phyloP scores from a whole-genome alignment of 768 basidiomycete genomes.

The Boletus subcaerulescens region DNA sequence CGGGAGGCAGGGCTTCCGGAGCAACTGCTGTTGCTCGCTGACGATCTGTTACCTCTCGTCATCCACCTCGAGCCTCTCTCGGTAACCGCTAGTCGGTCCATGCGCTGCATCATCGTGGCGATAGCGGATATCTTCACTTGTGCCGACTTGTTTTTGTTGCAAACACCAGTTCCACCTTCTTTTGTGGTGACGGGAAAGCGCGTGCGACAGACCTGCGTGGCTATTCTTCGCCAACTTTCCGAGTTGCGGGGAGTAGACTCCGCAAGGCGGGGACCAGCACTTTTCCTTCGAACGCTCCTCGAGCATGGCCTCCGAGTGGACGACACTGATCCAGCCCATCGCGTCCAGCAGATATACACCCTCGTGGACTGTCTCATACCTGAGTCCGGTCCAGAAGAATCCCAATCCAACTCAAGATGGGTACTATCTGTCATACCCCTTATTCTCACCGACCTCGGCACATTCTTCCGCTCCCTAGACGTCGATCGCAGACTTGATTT shows the following conservation, averaged over 20 bases:
- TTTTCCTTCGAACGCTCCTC: slow-evolving; percentile 58
- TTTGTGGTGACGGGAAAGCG: slow-evolving; percentile 29
- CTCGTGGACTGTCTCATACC: slow-evolving; percentile 62
- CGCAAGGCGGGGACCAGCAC: slow-evolving; percentile 41
- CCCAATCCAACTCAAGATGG: slow-evolving; percentile 44
- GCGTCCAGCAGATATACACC: slow-evolving; percentile 51
- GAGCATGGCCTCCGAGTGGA: slow-evolving; percentile 40
- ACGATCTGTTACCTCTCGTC: slow-evolving; percentile 54
- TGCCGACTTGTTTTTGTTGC: slow-evolving; percentile 43
- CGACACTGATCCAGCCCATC: slow-evolving; percentile 54
- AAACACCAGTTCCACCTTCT: slow-evolving; percentile 34
- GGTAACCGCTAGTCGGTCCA: slow-evolving; percentile 48
- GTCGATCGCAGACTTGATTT: slow-evolving; percentile 52
- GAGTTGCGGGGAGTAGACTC: slow-evolving; percentile 29
- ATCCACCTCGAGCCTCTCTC: slow-evolving; percentile 44
- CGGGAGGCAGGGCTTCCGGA: slow-evolving; percentile 43
- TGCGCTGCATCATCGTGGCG: slow-evolving; percentile 42
- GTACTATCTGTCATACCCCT: slow-evolving; percentile 53
- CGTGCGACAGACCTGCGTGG: slow-evolving; percentile 51
- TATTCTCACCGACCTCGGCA: slow-evolving; percentile 49
- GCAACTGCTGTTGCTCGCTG: slow-evolving; percentile 52
- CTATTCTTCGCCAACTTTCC: slow-evolving; percentile 42
- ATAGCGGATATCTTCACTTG: slow-evolving; percentile 57
- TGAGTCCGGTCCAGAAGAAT: slow-evolving; percentile 14
- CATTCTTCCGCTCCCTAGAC: slow-evolving; percentile 57